Percentiles rank a stretch among this genome's conserved stretches.
Conservation (phyloP, 2,329 filamentous ascomycete species). For the Penicillium sp. region DNA sequence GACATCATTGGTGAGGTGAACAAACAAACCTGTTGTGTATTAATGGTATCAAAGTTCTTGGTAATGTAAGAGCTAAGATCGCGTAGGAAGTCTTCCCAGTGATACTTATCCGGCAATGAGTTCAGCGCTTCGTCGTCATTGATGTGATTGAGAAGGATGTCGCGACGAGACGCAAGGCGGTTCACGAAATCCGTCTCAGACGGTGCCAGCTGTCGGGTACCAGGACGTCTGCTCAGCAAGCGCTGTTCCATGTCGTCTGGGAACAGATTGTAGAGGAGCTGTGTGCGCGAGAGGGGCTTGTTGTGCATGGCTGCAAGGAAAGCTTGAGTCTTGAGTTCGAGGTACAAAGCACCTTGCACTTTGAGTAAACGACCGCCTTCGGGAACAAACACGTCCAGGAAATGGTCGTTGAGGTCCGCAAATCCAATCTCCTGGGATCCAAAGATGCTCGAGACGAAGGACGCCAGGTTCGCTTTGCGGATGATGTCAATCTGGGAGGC, state of each 20-base stretch:
- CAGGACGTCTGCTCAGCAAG: slow-evolving; percentile 53
- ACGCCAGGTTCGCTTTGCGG: slow-evolving; percentile 62
- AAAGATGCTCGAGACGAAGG: slow-evolving; percentile 62
- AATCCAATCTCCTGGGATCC: slow-evolving; percentile 63
- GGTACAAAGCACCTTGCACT: slow-evolving; percentile 57
- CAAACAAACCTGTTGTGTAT: slow-evolving; percentile 45
- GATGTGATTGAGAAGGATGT: slow-evolving; percentile 55
- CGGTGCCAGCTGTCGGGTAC: slow-evolving; percentile 52
- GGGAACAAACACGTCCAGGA: slow-evolving; percentile 61
- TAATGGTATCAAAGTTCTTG: slow-evolving; percentile 55
- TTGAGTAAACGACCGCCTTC: slow-evolving; percentile 57
- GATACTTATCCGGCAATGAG: slow-evolving; percentile 56
- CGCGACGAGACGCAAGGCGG: slow-evolving; percentile 52
- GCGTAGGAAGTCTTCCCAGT: slow-evolving; percentile 61
- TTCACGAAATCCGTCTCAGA: slow-evolving; percentile 60
- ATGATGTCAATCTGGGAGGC: slow-evolving; percentile 56
- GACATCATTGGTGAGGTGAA: neutral
- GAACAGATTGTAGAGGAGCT: slow-evolving; percentile 59
- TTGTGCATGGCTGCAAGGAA: slow-evolving; percentile 61
- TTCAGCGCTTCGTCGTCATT: slow-evolving; percentile 49
- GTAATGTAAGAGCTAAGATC: slow-evolving; percentile 57
- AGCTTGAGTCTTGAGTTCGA: slow-evolving; percentile 65
- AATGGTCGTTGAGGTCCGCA: slow-evolving; percentile 60
- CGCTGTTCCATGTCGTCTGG: slow-evolving; percentile 54
- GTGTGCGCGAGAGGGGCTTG: slow-evolving; percentile 52